Conservation (phyloP, 208 protist genomes). For the Trypanosoma brucei region DNA sequence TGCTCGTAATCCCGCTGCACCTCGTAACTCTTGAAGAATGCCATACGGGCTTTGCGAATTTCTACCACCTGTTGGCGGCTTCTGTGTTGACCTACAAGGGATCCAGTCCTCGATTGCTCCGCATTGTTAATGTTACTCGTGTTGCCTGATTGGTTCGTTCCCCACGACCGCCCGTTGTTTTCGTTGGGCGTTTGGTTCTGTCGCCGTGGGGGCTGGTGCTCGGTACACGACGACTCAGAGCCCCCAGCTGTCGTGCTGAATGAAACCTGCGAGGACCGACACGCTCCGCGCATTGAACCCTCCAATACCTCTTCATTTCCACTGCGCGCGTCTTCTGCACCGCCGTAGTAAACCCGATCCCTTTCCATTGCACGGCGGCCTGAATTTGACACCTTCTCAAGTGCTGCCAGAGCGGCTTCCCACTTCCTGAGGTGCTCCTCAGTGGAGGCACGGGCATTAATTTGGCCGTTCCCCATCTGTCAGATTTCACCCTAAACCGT, state of each 20-base stretch:
- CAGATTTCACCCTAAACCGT: slow-evolving; percentile 2
- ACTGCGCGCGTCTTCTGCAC: background rate
- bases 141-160: background rate
- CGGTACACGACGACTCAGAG: background rate
- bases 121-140: slow-evolving; percentile 8
- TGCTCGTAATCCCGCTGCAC: slow-evolving; percentile 36
- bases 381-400: slow-evolving; percentile 54
- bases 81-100: slow-evolving; percentile 28
- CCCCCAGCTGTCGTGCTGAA: slow-evolving; percentile 34
- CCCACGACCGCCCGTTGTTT: background rate
- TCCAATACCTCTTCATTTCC: slow-evolving; percentile 26
- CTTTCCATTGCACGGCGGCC: slow-evolving; percentile 48
- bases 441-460: slow-evolving; percentile 23
- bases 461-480: slow-evolving; percentile 56
- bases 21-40: slow-evolving; percentile 77
- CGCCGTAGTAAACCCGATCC: slow-evolving; percentile 55
- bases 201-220: background rate
- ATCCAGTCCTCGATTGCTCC: slow-evolving; percentile 13
- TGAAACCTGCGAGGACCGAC: slow-evolving; percentile 66
- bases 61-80: slow-evolving; percentile 74
- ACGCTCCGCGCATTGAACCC: slow-evolving; percentile 11
- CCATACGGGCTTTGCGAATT: slow-evolving; percentile 56
- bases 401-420: slow-evolving; percentile 55
- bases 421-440: slow-evolving; percentile 73
- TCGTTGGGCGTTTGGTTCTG: slow-evolving; percentile 4